A percentile compares a stretch with the other conserved stretches of the same genome.
Evolutionary conservation across 192 early-diverging fungal species (phyloP).

Genomic region (Rhizophagus clarus): DNA sequence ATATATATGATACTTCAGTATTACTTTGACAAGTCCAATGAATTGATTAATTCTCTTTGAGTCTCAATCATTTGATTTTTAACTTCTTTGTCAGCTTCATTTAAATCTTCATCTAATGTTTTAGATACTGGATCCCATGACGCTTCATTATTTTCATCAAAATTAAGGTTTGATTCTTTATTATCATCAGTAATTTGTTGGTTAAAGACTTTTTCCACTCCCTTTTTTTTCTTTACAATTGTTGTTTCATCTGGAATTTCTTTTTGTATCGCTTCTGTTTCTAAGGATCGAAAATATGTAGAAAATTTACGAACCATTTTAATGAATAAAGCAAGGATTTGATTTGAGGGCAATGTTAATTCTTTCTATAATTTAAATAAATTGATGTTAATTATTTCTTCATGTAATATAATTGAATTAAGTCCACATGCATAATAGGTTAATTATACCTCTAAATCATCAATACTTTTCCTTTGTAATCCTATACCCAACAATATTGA

Average conservation of each 20-base stretch:
- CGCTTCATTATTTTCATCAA: conserved; percentile 61
- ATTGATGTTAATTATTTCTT: not conserved
- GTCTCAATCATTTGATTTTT: conserved; percentile 65
- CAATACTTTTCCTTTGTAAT: conserved; percentile 90
- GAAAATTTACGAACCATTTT: conserved; percentile 90
- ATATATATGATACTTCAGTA: conserved; percentile 31
- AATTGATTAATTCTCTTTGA: conserved; percentile 80
- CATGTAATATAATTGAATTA: not conserved
- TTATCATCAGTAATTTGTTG: conserved; percentile 36
- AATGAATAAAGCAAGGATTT: conserved; percentile 92
- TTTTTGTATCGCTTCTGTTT: conserved; percentile 52
- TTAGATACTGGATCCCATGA: conserved; percentile 86
- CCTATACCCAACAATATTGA: conserved; percentile 88
- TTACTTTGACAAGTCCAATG: conserved; percentile 75
- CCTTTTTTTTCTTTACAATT: conserved; percentile 34
- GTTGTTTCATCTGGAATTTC: conserved; percentile 46
- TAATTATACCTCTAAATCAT: conserved; percentile 64
- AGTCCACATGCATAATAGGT: not conserved
- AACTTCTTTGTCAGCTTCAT: conserved; percentile 77
- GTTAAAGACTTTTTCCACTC: conserved; percentile 22
- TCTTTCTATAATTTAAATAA: conserved; percentile 62
- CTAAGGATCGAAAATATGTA: conserved; percentile 64
- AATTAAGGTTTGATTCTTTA: conserved; percentile 34
- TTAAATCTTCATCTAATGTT: conserved; percentile 81
- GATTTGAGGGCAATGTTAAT: conserved; percentile 75